Evolutionary conservation across 371 early-diverging fungal species (phyloP).

Genomic region (Dichotomocladium elegans): DNA sequence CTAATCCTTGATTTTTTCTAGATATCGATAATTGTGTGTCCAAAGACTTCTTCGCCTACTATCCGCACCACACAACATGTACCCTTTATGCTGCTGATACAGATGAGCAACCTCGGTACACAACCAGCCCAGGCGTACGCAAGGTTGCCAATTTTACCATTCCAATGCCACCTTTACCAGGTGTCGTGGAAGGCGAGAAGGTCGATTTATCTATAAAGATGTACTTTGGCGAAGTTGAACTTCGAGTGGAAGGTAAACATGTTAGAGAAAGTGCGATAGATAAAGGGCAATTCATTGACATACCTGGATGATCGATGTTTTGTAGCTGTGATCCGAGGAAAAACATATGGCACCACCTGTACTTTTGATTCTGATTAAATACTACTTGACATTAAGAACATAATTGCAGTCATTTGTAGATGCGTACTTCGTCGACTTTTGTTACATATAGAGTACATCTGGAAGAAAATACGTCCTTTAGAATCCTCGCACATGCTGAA

Average conservation of each 20-base stretch:
- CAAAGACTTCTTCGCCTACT: slow-evolving; percentile 49
- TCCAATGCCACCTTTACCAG: slow-evolving; percentile 41
- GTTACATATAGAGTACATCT: too few species aligned
- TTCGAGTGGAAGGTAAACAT: slow-evolving; percentile 41
- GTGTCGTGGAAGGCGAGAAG: slow-evolving; percentile 40
- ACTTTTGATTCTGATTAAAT: slow-evolving; percentile 39
- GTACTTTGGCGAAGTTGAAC: slow-evolving; percentile 48
- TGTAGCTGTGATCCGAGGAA: slow-evolving; percentile 45
- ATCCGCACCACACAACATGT: slow-evolving; percentile 50
- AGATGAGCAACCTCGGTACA: slow-evolving; percentile 41
- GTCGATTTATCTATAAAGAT: slow-evolving; percentile 40
- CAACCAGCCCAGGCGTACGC: slow-evolving; percentile 39
- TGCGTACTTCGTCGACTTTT: too few species aligned
- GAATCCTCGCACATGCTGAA: too few species aligned
- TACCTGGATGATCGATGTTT: too few species aligned
- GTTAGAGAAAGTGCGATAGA: too few species aligned
- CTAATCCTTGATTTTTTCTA: slow-evolving; percentile 1
- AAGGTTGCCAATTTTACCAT: slow-evolving; percentile 46
- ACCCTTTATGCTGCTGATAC: slow-evolving; percentile 44
- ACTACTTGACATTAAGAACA: too few species aligned
- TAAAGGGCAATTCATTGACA: background rate
- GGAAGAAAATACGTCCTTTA: too few species aligned
- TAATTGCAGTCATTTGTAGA: too few species aligned
- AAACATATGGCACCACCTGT: slow-evolving; percentile 47
- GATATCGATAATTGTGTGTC: slow-evolving; percentile 39